A percentile compares a stretch with the other conserved stretches of the same genome.
Evolutionary conservation across 139 green algal species (phyloP).

Genomic region (Spirogloea muscicola): DNA sequence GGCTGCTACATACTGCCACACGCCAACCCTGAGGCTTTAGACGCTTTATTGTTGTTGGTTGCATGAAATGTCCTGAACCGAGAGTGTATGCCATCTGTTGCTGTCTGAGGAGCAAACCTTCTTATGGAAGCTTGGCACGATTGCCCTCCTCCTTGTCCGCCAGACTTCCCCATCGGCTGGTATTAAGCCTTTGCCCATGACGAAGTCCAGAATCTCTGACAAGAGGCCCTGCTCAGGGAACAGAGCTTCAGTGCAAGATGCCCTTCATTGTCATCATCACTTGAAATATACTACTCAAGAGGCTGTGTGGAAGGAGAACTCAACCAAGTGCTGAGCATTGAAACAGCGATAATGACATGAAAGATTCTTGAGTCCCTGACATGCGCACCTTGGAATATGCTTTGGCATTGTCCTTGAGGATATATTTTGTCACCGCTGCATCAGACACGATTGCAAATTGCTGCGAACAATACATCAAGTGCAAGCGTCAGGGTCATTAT

Average conservation of each 20-base stretch:
- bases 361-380: no score
- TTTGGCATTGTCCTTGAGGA: constrained; percentile 81
- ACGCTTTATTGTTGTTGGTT: no score
- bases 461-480: constrained; percentile 24
- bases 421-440: constrained; percentile 67
- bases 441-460: constrained; percentile 91
- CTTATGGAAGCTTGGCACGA: constrained; percentile 82
- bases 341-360: no score
- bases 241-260: no score
- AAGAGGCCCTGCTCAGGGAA: constrained; percentile 82
- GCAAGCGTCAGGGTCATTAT: no score
- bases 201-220: constrained; percentile 88
- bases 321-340: no score
- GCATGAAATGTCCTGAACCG: no score
- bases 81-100: neutral
- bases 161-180: constrained; percentile 90
- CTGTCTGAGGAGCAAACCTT: constrained; percentile 7
- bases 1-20: constrained; percentile 46
- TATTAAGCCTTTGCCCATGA: constrained; percentile 90
- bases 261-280: no score
- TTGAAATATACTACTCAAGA: no score
- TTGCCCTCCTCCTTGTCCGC: constrained; percentile 62
- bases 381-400: constrained; percentile 85
- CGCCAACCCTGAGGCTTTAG: no score
- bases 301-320: no score